A percentile compares a stretch with the other conserved stretches of the same genome.
phyloP scores from a whole-genome alignment of 805 yeast species.

The Saccharomycopsis olivae region DNA sequence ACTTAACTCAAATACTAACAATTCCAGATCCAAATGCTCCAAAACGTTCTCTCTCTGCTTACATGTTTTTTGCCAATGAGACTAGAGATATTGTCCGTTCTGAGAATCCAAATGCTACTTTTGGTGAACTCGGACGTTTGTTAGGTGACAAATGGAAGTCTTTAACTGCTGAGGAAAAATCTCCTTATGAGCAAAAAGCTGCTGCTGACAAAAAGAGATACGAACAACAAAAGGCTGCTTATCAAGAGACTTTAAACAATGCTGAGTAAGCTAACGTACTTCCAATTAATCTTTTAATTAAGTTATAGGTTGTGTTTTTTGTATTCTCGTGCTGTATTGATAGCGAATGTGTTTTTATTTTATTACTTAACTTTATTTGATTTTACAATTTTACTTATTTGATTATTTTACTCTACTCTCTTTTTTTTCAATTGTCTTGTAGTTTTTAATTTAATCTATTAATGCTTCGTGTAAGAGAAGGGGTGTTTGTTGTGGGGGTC shows the following conservation, averaged over 20 bases:
- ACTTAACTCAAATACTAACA: conserved; percentile 5
- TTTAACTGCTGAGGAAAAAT: conserved; percentile 68
- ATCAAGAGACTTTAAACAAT: conserved; percentile 23
- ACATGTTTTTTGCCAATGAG: conserved; percentile 98
- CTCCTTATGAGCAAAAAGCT: conserved; percentile 88
- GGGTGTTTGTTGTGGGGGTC: too few species aligned
- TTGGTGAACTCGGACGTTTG: conserved; percentile 91
- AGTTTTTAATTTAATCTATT: too few species aligned
- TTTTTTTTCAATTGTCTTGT: too few species aligned
- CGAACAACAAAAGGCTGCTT: conserved; percentile 90
- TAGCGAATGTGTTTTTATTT: too few species aligned
- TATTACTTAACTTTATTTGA: too few species aligned
- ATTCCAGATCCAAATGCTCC: conserved; percentile 87
- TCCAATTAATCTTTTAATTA: too few species aligned
- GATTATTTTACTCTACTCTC: too few species aligned
- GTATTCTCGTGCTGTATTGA: too few species aligned
- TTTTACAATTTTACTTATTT: too few species aligned
- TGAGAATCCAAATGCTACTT: conserved; percentile 92
- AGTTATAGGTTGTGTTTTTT: too few species aligned
- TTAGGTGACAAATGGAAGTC: conserved; percentile 98
- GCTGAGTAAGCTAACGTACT: background rate
- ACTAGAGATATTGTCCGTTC: conserved; percentile 93
- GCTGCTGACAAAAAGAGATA: conserved; percentile 93
- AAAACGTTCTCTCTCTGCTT: conserved; percentile 95
- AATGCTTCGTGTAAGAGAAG: too few species aligned